Conservation (phyloP, 306 rosid genomes). For the Cucurbita maxima region DNA sequence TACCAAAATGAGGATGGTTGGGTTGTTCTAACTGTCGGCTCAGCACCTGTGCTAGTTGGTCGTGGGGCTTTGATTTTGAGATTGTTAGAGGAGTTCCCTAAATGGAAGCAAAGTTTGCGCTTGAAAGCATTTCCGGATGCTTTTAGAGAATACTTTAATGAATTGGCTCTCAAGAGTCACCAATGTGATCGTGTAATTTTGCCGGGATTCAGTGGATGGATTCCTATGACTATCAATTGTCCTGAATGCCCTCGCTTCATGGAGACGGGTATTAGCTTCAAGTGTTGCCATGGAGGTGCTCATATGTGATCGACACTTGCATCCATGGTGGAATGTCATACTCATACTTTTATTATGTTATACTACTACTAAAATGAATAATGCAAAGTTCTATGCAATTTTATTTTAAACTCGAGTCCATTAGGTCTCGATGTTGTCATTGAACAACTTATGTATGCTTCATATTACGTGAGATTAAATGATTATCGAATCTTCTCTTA, state of each 20-base stretch:
- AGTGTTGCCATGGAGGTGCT: slow-evolving; percentile 39
- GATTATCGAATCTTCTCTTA: background rate
- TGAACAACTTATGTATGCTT: background rate
- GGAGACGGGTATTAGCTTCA: slow-evolving; percentile 46
- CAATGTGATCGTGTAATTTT: slow-evolving; percentile 1
- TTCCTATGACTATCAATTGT: slow-evolving; percentile 29
- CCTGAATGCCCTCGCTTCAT: slow-evolving; percentile 39
- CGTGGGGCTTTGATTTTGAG: slow-evolving; percentile 22
- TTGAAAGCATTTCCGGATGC: slow-evolving; percentile 17
- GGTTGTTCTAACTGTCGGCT: slow-evolving; percentile 31
- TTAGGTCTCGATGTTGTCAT: background rate
- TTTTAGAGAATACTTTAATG: slow-evolving; percentile 4
- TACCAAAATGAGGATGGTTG: slow-evolving; percentile 46
- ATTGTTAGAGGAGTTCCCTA: slow-evolving; percentile 29
- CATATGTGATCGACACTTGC: background rate
- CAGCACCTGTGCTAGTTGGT: slow-evolving; percentile 17
- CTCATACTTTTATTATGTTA: background rate
- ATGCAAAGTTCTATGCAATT: background rate
- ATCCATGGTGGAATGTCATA: background rate
- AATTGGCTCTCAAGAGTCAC: slow-evolving; percentile 6
- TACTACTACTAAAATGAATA: background rate
- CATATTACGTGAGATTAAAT: background rate
- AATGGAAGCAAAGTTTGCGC: slow-evolving; percentile 20
- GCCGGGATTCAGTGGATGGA: slow-evolving; percentile 17
- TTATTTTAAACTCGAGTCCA: background rate